These are phyloP conservation scores for Phaeosphaeria sp. DNA, from an alignment of 2,329 filamentous ascomycete species.

Conservation along the genomic window DNA sequence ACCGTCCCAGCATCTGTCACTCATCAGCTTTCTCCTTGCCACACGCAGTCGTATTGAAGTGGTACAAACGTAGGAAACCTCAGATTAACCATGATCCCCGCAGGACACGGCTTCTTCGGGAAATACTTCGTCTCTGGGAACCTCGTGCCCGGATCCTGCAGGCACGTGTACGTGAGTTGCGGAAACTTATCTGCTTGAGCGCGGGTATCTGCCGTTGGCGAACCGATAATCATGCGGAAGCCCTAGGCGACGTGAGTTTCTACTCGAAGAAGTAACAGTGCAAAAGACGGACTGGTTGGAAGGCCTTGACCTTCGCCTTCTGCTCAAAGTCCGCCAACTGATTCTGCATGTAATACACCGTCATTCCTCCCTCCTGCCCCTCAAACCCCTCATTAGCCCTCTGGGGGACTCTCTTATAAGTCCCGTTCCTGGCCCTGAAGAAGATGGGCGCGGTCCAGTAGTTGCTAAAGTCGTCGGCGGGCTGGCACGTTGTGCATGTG, in stretches of 20 bases:
- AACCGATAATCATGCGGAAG: conserved; percentile 40
- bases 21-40: not conserved
- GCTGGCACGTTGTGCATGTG: conserved; percentile 35
- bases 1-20: conserved; percentile 53
- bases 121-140: conserved; percentile 51
- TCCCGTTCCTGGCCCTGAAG: conserved; percentile 33
- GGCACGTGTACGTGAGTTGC: conserved; percentile 56
- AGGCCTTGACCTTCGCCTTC: conserved; percentile 52
- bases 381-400: conserved; percentile 37
- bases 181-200: conserved; percentile 48
- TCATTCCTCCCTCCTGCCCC: conserved; percentile 33
- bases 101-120: conserved; percentile 48
- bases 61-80: conserved; percentile 45
- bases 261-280: not conserved
- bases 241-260: conserved; percentile 12
- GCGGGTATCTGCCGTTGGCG: conserved; percentile 25
- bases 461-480: conserved; percentile 24
- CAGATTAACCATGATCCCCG: conserved; percentile 54
- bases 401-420: conserved; percentile 33
- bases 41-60: not conserved
- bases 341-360: conserved; percentile 40
- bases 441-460: conserved; percentile 38
- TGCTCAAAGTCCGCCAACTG: conserved; percentile 31
- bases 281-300: conserved; percentile 35
- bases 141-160: conserved; percentile 49